Base-by-base conservation (phyloP, 495 filamentous ascomycete genomes). In the Aspergillus biplanus region DNA sequence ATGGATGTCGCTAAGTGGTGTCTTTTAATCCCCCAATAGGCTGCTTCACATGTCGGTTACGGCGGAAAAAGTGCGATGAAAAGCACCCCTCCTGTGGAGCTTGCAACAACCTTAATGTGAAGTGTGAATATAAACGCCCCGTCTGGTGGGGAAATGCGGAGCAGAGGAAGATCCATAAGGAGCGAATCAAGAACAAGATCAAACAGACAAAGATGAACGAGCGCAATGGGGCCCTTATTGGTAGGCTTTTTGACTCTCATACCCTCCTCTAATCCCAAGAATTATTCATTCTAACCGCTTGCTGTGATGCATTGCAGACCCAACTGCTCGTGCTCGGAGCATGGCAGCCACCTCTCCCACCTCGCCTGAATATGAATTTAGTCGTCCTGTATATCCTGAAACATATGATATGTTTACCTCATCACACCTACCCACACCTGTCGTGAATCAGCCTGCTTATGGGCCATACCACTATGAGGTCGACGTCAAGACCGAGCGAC, bases 11-110 rank as follows among this genome's bases (percentile, higher is more conserved):
- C 21, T 27, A 27, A 27, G 21, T 27, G 21, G 21, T 27, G 21
- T 13, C 12, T 7, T 21, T 33, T 74, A 32, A 46, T 49, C 33
- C 16, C 46, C 39, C 9, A 18, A 33, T 44, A 98, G 95, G 95
- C 54, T 99, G 95, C 85, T 99, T 94, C 77, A 98, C 94, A 58
- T 99, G 95, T 82, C 89, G 95, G 69, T 77, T 99, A 64, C 87
- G 95, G 72, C 78, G 95, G 69, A 97, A 99, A 85, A 99, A 99
- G 86, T 98, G 95, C 79, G 94, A 99, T 72, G 95, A 99, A 77
- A 89, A 88, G 58, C 90, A 90, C 68, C 90, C 92, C 42, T 80
- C 86, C 65, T 99, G 95, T 81, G 86, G 85, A 55, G 92, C 94
- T 54, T 99, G 95, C 85, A 90, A 85, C 71, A 90, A 97, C 69